phyloP scores from a whole-genome alignment of 805 yeast species.

The Candida michaelii region DNA sequence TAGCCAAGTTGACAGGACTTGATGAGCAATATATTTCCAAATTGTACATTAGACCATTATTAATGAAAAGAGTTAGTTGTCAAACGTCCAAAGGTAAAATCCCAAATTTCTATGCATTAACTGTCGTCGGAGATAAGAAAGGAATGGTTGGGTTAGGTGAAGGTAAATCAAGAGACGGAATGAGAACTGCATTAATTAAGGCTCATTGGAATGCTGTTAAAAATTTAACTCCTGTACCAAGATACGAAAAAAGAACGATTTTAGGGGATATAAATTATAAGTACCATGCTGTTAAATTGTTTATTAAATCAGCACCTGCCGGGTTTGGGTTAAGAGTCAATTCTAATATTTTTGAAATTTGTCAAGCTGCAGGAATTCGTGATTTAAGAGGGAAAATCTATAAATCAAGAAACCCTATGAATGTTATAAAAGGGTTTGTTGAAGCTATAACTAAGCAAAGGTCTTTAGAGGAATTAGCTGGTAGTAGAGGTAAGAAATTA shows the following conservation, averaged over 20 bases:
- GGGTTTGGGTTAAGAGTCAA: slow-evolving; percentile 94
- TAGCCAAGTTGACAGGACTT: slow-evolving; percentile 65
- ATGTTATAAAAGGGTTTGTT: slow-evolving; percentile 84
- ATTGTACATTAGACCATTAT: slow-evolving; percentile 63
- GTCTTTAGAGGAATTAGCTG: slow-evolving; percentile 83
- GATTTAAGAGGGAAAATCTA: slow-evolving; percentile 90
- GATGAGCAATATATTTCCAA: slow-evolving; percentile 59
- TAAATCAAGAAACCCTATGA: slow-evolving; percentile 92
- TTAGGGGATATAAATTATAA: slow-evolving; percentile 80
- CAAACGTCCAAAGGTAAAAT: slow-evolving; percentile 93
- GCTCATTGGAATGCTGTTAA: slow-evolving; percentile 95
- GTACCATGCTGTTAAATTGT: slow-evolving; percentile 82
- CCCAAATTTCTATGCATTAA: slow-evolving; percentile 75
- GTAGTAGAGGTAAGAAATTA: slow-evolving; percentile 90
- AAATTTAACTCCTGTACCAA: slow-evolving; percentile 75
- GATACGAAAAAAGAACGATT: slow-evolving; percentile 90
- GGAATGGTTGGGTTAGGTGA: slow-evolving; percentile 96
- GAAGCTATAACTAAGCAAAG: slow-evolving; percentile 83
- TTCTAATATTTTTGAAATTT: slow-evolving; percentile 84
- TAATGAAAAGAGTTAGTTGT: slow-evolving; percentile 79
- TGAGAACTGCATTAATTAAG: slow-evolving; percentile 70
- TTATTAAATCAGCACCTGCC: slow-evolving; percentile 82
- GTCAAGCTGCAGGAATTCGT: slow-evolving; percentile 90
- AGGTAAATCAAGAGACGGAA: slow-evolving; percentile 82
- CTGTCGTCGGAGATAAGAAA: slow-evolving; percentile 87